These are phyloP conservation scores for Aspergillus oerlinghausenensis DNA, from an alignment of 2,329 filamentous ascomycete genomes.

Conservation along the genomic window DNA sequence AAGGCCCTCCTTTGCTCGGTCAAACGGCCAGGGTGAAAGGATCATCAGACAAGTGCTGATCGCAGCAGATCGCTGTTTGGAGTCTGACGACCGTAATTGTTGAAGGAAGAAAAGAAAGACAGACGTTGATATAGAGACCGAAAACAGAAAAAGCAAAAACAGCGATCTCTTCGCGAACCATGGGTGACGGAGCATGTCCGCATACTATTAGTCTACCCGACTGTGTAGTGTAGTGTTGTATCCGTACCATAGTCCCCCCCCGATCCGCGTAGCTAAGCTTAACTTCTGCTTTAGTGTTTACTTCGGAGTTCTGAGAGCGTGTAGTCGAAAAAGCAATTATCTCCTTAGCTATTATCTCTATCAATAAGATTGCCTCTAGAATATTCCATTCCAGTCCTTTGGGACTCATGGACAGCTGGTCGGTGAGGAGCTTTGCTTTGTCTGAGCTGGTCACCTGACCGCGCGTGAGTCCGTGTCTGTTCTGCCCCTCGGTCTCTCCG, in stretches of 20 bases:
- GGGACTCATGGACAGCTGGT: constrained; percentile 14
- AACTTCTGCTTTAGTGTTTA: constrained; percentile 21
- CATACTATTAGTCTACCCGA: background rate
- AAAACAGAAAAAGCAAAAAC: constrained; percentile 13
- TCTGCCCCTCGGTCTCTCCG: too few species aligned
- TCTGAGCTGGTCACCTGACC: constrained; percentile 6
- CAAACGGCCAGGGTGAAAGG: background rate
- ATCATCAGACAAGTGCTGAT: background rate
- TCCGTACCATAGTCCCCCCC: background rate
- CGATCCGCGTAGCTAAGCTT: constrained; percentile 23
- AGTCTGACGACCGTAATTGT: background rate
- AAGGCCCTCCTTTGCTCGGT: background rate
- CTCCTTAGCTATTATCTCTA: constrained; percentile 2
- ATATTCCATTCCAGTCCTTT: constrained; percentile 4
- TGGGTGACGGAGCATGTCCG: background rate
- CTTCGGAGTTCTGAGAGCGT: constrained; percentile 8
- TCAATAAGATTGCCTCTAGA: background rate
- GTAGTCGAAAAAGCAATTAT: constrained; percentile 22
- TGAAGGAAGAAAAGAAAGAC: background rate
- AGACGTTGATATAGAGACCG: constrained; percentile 2
- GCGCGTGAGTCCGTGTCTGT: background rate
- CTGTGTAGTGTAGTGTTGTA: background rate
- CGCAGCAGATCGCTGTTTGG: background rate
- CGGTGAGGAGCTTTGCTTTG: constrained; percentile 6
- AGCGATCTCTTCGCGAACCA: constrained; percentile 3